phyloP scores from a whole-genome alignment of 306 rosid genomes.

The Pterocarpus macrocarpus region DNA sequence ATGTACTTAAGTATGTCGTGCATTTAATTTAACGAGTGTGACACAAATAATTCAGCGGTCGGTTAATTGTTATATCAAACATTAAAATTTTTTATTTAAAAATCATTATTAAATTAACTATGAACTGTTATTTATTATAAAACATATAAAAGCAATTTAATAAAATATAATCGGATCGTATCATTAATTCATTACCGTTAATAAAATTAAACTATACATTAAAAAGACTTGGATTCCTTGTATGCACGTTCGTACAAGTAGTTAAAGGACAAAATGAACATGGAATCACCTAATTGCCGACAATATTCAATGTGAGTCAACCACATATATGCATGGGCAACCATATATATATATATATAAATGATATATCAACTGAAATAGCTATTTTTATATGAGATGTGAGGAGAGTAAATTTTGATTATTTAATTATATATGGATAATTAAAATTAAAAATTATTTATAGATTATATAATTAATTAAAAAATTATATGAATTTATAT shows the following conservation, averaged over 20 bases:
- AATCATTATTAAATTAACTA: background rate
- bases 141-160: background rate
- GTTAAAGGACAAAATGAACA: conserved; percentile 11
- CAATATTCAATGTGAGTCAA: background rate
- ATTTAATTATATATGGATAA: no score
- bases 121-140: background rate
- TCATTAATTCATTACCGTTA: background rate
- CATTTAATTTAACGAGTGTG: no score
- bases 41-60: no score
- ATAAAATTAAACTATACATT: background rate
- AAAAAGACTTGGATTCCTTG: background rate
- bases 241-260: background rate
- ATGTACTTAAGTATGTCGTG: no score
- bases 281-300: background rate
- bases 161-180: background rate
- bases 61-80: no score
- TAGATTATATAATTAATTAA: no score
- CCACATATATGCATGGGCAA: background rate
- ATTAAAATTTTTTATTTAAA: background rate
- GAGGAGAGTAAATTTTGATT: no score
- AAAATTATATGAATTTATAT: no score
- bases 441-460: no score
- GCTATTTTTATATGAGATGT: no score
- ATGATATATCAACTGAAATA: no score
- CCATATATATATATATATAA: no score